phyloP scores from a whole-genome alignment of 2,329 filamentous ascomycete genomes.

The Trichoderma arundinaceum region DNA sequence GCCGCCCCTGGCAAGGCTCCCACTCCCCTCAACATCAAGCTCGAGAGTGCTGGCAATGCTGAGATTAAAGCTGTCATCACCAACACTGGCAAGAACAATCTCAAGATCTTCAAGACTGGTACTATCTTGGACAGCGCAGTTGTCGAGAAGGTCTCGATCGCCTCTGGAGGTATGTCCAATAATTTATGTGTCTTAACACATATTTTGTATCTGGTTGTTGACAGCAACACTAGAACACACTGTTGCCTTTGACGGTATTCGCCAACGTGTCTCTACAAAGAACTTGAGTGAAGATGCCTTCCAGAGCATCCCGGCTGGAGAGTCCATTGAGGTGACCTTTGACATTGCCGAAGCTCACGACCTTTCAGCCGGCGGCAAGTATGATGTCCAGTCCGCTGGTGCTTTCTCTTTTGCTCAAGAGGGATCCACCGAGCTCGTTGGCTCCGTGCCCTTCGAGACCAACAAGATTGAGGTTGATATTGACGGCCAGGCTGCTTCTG shows the following conservation, averaged over 20 bases:
- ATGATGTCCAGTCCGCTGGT: conserved; percentile 62
- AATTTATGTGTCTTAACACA: neutral
- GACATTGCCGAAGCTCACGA: conserved; percentile 63
- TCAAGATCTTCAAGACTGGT: conserved; percentile 60
- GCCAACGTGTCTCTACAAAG: conserved; percentile 53
- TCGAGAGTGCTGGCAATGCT: conserved; percentile 58
- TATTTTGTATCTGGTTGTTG: neutral
- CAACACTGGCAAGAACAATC: conserved; percentile 55
- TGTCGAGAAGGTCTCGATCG: conserved; percentile 60
- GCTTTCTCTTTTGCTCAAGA: conserved; percentile 60
- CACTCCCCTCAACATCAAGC: conserved; percentile 51
- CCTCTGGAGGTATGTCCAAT: conserved; percentile 48
- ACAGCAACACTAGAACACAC: conserved; percentile 41
- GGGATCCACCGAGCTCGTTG: conserved; percentile 58
- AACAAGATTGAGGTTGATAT: conserved; percentile 64
- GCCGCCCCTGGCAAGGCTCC: conserved; percentile 48
- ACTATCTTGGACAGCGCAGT: conserved; percentile 59
- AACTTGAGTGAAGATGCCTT: conserved; percentile 57
- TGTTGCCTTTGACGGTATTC: conserved; percentile 59
- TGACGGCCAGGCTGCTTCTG: conserved; percentile 60
- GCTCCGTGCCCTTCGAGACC: conserved; percentile 61
- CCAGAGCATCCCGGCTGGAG: conserved; percentile 53
- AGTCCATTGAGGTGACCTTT: conserved; percentile 59
- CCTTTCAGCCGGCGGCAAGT: conserved; percentile 57
- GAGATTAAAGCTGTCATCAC: conserved; percentile 59